Conservation (phyloP, 257 asterid species). For the Jacaranda mimosifolia region DNA sequence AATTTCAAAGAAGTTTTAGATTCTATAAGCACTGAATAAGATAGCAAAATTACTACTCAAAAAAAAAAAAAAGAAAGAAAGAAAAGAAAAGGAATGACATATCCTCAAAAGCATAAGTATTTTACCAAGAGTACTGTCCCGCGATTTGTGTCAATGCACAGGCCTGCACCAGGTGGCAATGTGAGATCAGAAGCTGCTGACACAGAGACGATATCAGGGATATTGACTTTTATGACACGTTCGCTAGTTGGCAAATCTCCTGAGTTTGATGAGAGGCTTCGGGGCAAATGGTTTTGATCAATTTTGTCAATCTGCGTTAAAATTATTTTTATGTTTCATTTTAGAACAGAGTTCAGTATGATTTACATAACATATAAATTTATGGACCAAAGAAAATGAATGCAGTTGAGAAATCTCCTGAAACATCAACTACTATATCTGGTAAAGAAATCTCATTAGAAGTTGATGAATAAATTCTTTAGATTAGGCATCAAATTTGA, state of each 20-base stretch:
- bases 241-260: slow-evolving; percentile 51
- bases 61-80: too few relatives aligned
- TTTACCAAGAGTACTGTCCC: slow-evolving; percentile 70
- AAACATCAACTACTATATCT: slow-evolving; percentile 3
- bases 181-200: slow-evolving; percentile 94
- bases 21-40: not conserved
- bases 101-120: not conserved
- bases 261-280: slow-evolving; percentile 68
- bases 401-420: not conserved
- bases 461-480: not conserved
- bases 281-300: slow-evolving; percentile 61
- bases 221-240: slow-evolving; percentile 65
- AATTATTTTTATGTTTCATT: slow-evolving; percentile 7
- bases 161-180: slow-evolving; percentile 74
- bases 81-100: too few relatives aligned
- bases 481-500: not conserved
- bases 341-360: slow-evolving; percentile 7
- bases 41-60: too few relatives aligned
- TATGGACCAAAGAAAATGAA: not conserved
- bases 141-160: slow-evolving; percentile 56
- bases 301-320: slow-evolving; percentile 58
- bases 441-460: not conserved
- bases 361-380: not conserved
- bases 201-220: slow-evolving; percentile 75
- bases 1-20: not conserved